Evolutionary conservation across 2,329 filamentous ascomycete genomes (phyloP), one percentile per base, ranked within the genome.

Genomic region (Clathrospora elynae): DNA sequence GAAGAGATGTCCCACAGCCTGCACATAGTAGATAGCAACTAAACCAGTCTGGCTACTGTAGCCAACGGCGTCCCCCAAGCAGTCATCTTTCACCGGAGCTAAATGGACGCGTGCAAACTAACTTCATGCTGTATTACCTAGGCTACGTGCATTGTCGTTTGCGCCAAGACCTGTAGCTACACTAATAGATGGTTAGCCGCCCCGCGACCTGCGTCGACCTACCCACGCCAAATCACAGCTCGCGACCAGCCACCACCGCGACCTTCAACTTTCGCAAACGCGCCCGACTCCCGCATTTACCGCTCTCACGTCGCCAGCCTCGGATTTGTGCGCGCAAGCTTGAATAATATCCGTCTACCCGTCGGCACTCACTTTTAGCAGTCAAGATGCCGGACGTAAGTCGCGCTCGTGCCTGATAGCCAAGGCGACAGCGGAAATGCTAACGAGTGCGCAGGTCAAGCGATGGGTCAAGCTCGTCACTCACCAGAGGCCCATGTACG

Each of bases 381-480:
- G 43, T 30, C 65, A 73, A 62, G 41, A 75, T 75, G 73, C 73
- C 73, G 44, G 73, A 75, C 62, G 73, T 74, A 53, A 64, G 72
- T 67, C 46, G 25, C 43, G 35, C 31, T 13, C 6, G 28, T 19
- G 13, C 20, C 34, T 22, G 12, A n/a, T 29, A 12, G 14, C 14
- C 3, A 18, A 30, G 18, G 14, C 14, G 16, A 33, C 30, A 10
- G 25, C 16, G 7, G 12, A 34, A 24, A 45, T 38, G 42, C 51
- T 62, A 43, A 62, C 13, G 8, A 9, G 8, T 11, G 9, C n/a
- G 22, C 41, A 88, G 84, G 74, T 86, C 64, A 87, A 96, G 81
- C 84, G 93, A 66, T 88, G 84, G 67, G 80, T 99, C 73, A 95
- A 92, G 82, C 83, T 99, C 75, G 81, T 96, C 59, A 97, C 93